These are phyloP conservation scores for Malus sylvestris DNA, from an alignment of 306 rosid species.

Conservation along the genomic window DNA sequence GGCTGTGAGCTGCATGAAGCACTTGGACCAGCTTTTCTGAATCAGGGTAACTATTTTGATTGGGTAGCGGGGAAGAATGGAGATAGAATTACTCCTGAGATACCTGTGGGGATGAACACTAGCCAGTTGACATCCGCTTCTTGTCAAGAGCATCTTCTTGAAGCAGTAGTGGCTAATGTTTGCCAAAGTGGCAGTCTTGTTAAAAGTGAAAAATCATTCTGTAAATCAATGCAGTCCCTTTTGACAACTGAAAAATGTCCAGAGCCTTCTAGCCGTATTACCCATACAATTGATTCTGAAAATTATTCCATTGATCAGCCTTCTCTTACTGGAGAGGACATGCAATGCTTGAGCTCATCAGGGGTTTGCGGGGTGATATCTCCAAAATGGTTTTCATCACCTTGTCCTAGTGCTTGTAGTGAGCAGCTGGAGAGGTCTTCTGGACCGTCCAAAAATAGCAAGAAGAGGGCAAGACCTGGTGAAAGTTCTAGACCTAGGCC, in stretches of 20 bases:
- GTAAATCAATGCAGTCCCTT: constrained; percentile 60
- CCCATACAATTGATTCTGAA: constrained; percentile 44
- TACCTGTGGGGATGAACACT: constrained; percentile 41
- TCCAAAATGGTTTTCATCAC: constrained; percentile 69
- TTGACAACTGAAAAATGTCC: constrained; percentile 47
- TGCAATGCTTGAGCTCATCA: constrained; percentile 63
- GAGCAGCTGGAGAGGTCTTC: constrained; percentile 72
- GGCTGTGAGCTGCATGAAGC: constrained; percentile 95
- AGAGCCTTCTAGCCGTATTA: constrained; percentile 55
- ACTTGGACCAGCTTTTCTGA: constrained; percentile 76
- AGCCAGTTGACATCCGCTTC: constrained; percentile 67
- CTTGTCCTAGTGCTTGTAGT: constrained; percentile 61
- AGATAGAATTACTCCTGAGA: constrained; percentile 36
- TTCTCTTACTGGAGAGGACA: constrained; percentile 52
- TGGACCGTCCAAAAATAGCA: constrained; percentile 66
- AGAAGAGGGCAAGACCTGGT: constrained; percentile 87
- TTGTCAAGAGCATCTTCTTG: constrained; percentile 73
- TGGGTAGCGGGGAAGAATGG: constrained; percentile 35
- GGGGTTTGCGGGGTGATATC: constrained; percentile 58
- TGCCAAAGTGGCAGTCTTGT: constrained; percentile 47
- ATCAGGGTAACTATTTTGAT: constrained; percentile 41
- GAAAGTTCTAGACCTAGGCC: constrained; percentile 95
- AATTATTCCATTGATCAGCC: constrained; percentile 55
- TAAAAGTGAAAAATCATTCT: constrained; percentile 49
- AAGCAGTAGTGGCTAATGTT: constrained; percentile 76